A percentile compares a stretch with the other conserved stretches of the same genome.
Conservation (phyloP, 257 asterid species). For the Voacanga thouarsii region DNA sequence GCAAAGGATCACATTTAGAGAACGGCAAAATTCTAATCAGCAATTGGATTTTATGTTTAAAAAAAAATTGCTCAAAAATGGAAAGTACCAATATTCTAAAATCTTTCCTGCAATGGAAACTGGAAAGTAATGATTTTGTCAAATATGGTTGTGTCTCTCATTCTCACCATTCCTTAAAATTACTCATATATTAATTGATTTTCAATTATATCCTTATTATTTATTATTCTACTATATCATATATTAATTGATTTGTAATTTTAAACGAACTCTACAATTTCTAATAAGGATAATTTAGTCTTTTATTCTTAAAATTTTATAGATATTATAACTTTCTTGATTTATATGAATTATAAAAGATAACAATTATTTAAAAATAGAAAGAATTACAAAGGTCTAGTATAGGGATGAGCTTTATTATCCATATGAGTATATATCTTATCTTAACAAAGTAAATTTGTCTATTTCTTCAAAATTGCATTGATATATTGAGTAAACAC, state of each 20-base stretch:
- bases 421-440: neutral
- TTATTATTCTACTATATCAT: too few species aligned
- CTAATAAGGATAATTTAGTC: too few species aligned
- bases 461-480: neutral
- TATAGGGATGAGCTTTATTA: constrained; percentile 5
- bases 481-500: neutral
- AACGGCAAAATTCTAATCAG: neutral
- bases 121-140: neutral
- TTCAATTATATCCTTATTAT: too few species aligned
- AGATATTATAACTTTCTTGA: too few species aligned
- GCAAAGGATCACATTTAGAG: neutral
- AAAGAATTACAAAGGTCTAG: neutral
- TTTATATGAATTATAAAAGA: too few species aligned
- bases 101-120: neutral
- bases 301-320: too few species aligned
- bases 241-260: too few species aligned
- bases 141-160: neutral
- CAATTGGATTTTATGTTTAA: neutral
- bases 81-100: neutral
- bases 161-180: constrained; percentile 7
- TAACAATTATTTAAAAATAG: too few species aligned
- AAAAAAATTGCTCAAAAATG: neutral
- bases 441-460: constrained; percentile 8
- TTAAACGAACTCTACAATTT: too few species aligned
- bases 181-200: too few species aligned